These are phyloP conservation scores for Dysphania ambrosioides DNA, from an alignment of 148 eudicot species.

Conservation along the genomic window DNA sequence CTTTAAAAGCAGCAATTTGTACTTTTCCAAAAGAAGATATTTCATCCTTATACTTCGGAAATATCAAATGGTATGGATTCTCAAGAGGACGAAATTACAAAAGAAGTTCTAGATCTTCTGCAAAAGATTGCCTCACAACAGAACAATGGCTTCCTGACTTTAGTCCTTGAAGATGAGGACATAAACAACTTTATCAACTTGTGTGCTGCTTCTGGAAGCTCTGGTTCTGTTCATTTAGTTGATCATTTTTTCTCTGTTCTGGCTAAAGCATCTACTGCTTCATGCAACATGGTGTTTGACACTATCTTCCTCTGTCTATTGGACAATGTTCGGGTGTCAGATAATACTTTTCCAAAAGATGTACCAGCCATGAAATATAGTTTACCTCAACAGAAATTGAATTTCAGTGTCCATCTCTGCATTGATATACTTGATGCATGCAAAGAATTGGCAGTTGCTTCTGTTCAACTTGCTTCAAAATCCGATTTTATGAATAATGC, in stretches of 20 bases:
- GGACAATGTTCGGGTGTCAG: slow-evolving; percentile 47
- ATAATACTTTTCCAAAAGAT: slow-evolving; percentile 24
- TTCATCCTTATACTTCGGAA: slow-evolving; percentile 32
- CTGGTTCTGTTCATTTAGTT: slow-evolving; percentile 47
- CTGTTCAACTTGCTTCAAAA: slow-evolving; percentile 24
- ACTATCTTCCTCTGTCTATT: slow-evolving; percentile 47
- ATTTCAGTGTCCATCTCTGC: slow-evolving; percentile 60
- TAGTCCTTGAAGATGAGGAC: slow-evolving; percentile 61
- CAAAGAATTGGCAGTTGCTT: slow-evolving; percentile 53
- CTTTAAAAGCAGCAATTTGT: slow-evolving; percentile 51
- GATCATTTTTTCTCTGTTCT: slow-evolving; percentile 51
- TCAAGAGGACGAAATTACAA: slow-evolving; percentile 57
- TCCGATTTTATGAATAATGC: slow-evolving; percentile 36
- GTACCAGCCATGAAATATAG: slow-evolving; percentile 25
- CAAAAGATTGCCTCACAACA: slow-evolving; percentile 50
- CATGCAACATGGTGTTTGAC: slow-evolving; percentile 66
- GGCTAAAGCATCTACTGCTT: slow-evolving; percentile 52
- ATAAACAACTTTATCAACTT: slow-evolving; percentile 43
- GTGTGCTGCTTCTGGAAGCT: slow-evolving; percentile 33
- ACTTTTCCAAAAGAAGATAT: slow-evolving; percentile 33
- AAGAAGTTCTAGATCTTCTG: slow-evolving; percentile 66
- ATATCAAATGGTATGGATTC: slow-evolving; percentile 31
- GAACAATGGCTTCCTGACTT: slow-evolving; percentile 41
- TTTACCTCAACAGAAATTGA: slow-evolving; percentile 28
- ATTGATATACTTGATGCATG: slow-evolving; percentile 70